Percentiles rank a stretch among this genome's conserved stretches.
phyloP scores from a whole-genome alignment of 176 grass and related monocot species.

The Stipa capillata region DNA sequence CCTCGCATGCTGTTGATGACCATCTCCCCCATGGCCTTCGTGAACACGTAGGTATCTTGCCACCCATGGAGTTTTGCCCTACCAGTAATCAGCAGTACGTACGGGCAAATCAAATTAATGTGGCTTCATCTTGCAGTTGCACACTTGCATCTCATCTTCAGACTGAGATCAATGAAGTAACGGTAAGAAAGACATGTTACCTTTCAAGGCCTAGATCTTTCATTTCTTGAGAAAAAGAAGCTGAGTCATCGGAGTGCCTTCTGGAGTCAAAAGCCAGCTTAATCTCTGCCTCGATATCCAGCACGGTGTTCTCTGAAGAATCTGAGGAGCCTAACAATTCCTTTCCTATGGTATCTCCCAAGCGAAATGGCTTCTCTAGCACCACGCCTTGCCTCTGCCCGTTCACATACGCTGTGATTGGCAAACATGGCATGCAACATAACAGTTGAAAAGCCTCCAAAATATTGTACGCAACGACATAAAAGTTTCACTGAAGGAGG shows the following conservation, averaged over 20 bases:
- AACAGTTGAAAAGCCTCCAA: neutral
- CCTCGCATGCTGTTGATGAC: conserved; percentile 65
- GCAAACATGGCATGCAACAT: neutral
- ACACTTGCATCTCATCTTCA: neutral
- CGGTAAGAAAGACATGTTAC: neutral
- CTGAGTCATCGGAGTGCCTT: conserved; percentile 4
- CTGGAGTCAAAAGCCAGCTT: conserved; percentile 51
- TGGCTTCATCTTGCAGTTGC: neutral
- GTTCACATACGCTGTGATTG: conserved; percentile 74
- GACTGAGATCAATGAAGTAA: neutral
- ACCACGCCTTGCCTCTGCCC: conserved; percentile 73
- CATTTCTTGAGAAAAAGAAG: conserved; percentile 55
- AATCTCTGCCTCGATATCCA: conserved; percentile 78
- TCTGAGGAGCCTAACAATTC: conserved; percentile 23
- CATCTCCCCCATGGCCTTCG: conserved; percentile 94
- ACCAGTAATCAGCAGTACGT: neutral
- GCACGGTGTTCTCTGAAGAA: conserved; percentile 3
- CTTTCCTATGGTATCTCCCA: conserved; percentile 60
- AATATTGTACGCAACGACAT: neutral
- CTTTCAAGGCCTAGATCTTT: conserved; percentile 63
- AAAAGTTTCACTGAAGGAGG: neutral
- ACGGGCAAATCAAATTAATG: neutral
- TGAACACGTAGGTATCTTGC: conserved; percentile 86
- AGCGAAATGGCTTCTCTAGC: conserved; percentile 55
- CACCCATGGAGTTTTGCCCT: conserved; percentile 82